Evolutionary conservation across 2,329 filamentous ascomycete genomes (phyloP), one percentile per base, ranked within the genome.

Genomic region (Fusarium globosum): DNA sequence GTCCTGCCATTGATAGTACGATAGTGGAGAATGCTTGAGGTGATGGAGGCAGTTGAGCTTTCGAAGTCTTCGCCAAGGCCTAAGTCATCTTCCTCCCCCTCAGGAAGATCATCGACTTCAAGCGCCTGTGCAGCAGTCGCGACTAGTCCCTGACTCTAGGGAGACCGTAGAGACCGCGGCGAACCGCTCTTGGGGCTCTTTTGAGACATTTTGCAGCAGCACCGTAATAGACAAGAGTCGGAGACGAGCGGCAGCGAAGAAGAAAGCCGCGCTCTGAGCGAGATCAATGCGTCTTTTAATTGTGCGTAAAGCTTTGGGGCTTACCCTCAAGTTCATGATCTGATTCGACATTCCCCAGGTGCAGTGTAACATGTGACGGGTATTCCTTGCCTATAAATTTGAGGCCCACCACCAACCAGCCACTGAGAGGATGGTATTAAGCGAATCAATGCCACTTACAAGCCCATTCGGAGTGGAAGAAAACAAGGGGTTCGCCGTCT

Each of bases 1-100:
- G 65, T 68, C 7, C 65, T 55, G 7, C 65, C 65, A 9, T 63
- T 68, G 38, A 68, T 68, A 8, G 64, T 68, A 12, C 65, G 65
- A 10, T 68, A 68, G 16, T 68, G n/a, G n/a, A 68, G 42, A 12
- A 68, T 68, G 8, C 65, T 68, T 13, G 65, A 68, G 4, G 65
- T 68, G 9, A 68, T 68, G 0, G 65, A 68, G 10, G 65, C 56
- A 5, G 65, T 68, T 7, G 65, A 68, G 16, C 65, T 68, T 38
- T 63, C 65, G 1, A 26, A 35, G 30, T 68, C 65, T 4, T 58
- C 12, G 16, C 65, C 65, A 16, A 68, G 64, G 7, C 65, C 65
- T 16, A 64, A 46, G 21, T 68, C 65, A 23, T 67, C 62, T 26
- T 68, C 63, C 1, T 68, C 64, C 6, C 35, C 56, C 15, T 51